phyloP scores from a whole-genome alignment of 768 basidiomycete genomes.

The Phylloporus sp. region DNA sequence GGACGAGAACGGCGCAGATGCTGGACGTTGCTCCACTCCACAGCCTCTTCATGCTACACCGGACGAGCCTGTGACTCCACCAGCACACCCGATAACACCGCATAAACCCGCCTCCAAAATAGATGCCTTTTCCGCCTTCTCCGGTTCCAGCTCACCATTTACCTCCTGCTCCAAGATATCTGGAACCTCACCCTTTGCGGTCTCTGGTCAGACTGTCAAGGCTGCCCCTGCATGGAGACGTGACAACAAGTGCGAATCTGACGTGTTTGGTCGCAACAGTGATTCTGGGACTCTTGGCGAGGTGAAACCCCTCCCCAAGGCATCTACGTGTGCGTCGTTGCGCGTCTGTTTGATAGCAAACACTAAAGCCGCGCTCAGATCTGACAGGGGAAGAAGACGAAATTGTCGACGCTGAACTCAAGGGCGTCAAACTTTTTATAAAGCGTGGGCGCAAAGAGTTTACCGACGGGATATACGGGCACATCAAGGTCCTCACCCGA shows the following conservation, averaged over 20 bases:
- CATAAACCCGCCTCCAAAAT: slow-evolving; percentile 7
- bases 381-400: slow-evolving; percentile 68
- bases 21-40: slow-evolving; percentile 10
- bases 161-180: slow-evolving; percentile 25
- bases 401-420: slow-evolving; percentile 50
- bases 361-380: slow-evolving; percentile 13
- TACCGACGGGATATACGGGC: slow-evolving; percentile 56
- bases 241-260: slow-evolving; percentile 5
- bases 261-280: slow-evolving; percentile 8
- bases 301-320: slow-evolving; percentile 3
- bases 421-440: slow-evolving; percentile 53
- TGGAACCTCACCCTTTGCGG: slow-evolving; percentile 23
- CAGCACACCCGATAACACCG: slow-evolving; percentile 12
- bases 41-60: slow-evolving; percentile 1
- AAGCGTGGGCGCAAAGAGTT: slow-evolving; percentile 44
- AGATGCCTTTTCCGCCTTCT: slow-evolving; percentile 40
- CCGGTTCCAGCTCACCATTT: slow-evolving; percentile 35
- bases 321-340: slow-evolving; percentile 16
- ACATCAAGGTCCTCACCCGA: slow-evolving; percentile 54
- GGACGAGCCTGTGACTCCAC: slow-evolving; percentile 10
- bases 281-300: not conserved
- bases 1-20: slow-evolving; percentile 12
- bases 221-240: slow-evolving; percentile 27
- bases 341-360: not conserved
- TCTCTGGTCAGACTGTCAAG: slow-evolving; percentile 12